These are phyloP conservation scores for Groenewaldozyma auringiensis DNA, from an alignment of 1,139 yeast genomes.

Conservation along the genomic window DNA sequence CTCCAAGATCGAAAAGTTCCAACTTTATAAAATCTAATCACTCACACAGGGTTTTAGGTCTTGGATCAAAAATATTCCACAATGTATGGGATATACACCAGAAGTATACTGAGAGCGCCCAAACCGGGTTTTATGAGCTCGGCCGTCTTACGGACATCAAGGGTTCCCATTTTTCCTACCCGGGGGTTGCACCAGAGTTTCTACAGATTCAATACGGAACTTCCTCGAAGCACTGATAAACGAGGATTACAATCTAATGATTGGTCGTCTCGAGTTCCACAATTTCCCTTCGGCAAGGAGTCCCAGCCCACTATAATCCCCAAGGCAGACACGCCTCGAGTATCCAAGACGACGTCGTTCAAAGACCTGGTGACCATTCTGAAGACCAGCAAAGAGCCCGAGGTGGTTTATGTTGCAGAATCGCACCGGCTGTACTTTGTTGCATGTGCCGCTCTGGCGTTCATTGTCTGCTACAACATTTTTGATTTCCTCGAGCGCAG, in stretches of 20 bases:
- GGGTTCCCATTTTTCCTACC: neutral
- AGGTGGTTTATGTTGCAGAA: slow-evolving; percentile 73
- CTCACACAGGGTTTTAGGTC: too few relatives aligned
- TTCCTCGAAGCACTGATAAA: slow-evolving; percentile 23
- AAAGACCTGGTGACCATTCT: slow-evolving; percentile 59
- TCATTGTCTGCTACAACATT: slow-evolving; percentile 60
- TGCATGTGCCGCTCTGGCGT: slow-evolving; percentile 59
- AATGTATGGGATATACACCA: neutral
- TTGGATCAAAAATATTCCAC: too few relatives aligned
- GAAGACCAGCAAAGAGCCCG: slow-evolving; percentile 52
- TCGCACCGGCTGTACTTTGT: slow-evolving; percentile 72
- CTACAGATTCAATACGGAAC: slow-evolving; percentile 10
- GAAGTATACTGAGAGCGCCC: neutral
- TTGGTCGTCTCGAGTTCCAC: slow-evolving; percentile 34
- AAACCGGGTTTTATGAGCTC: neutral
- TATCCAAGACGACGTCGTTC: slow-evolving; percentile 51
- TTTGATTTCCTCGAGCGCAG: slow-evolving; percentile 55
- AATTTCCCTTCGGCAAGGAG: slow-evolving; percentile 61
- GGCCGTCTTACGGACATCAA: neutral
- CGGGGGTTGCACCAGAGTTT: neutral
- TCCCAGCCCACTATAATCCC: slow-evolving; percentile 64
- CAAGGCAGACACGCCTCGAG: slow-evolving; percentile 45
- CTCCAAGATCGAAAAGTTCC: too few relatives aligned
- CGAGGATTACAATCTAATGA: slow-evolving; percentile 26
- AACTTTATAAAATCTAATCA: too few relatives aligned